Conservation (phyloP, 176 grass and related monocot species). For the Triticum urartu region DNA sequence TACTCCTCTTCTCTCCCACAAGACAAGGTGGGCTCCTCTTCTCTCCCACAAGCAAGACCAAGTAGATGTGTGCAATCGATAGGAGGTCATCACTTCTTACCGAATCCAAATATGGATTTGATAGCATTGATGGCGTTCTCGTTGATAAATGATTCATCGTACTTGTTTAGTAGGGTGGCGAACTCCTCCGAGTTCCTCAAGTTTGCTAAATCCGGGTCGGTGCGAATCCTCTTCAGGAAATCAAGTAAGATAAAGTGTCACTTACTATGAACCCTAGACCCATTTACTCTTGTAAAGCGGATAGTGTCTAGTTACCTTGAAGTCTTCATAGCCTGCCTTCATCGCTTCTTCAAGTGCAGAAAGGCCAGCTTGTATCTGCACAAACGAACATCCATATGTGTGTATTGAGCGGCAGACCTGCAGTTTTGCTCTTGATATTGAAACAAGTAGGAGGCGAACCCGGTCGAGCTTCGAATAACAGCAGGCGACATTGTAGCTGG, state of each 20-base stretch:
- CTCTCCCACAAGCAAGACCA: not conserved
- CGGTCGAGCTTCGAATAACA: slow-evolving; percentile 90
- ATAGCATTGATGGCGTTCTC: slow-evolving; percentile 93
- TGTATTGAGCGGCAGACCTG: slow-evolving; percentile 14
- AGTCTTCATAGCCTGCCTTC: slow-evolving; percentile 82
- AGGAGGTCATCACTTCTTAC: slow-evolving; percentile 48
- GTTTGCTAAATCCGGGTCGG: slow-evolving; percentile 71
- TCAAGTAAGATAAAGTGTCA: slow-evolving; percentile 4
- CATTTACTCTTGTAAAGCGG: not conserved
- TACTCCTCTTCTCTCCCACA: too few species aligned
- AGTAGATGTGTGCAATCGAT: not conserved
- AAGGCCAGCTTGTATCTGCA: slow-evolving; percentile 73
- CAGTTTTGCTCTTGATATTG: not conserved
- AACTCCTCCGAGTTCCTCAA: slow-evolving; percentile 65
- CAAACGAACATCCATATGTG: not conserved
- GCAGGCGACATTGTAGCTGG: slow-evolving; percentile 96
- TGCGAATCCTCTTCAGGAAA: slow-evolving; percentile 62
- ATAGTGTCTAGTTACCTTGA: slow-evolving; percentile 56
- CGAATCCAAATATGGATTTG: slow-evolving; percentile 84
- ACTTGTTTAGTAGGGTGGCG: slow-evolving; percentile 69
- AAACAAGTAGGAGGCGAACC: slow-evolving; percentile 38
- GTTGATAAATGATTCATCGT: slow-evolving; percentile 93
- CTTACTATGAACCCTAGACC: not conserved
- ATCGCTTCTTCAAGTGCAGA: slow-evolving; percentile 91
- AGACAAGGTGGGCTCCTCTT: too few species aligned